Evolutionary conservation across 2,329 filamentous ascomycete genomes (phyloP).

Genomic region (Incumbomyces lentus): DNA sequence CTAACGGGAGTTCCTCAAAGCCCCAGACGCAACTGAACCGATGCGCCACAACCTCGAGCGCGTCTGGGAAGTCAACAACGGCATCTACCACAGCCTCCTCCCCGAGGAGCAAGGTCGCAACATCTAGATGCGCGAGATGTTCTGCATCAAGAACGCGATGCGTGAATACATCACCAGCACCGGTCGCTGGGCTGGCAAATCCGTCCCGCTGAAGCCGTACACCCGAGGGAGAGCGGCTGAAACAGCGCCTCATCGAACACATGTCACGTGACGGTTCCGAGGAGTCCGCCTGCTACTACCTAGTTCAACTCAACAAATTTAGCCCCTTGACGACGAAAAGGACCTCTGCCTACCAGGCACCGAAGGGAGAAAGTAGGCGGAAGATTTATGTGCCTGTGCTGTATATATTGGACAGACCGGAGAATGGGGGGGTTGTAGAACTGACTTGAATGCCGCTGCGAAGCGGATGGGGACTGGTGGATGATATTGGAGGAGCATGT

Average conservation of each 20-base stretch:
- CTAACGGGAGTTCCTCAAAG: conserved; percentile 39
- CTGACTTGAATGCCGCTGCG: conserved; percentile 5
- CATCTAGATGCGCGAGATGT: conserved; percentile 10
- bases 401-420: conserved; percentile 9
- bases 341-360: not conserved
- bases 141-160: conserved; percentile 6
- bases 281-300: conserved; percentile 6
- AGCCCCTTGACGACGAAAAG: too few species aligned
- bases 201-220: conserved; percentile 3
- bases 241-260: conserved; percentile 1
- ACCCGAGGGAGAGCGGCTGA: conserved; percentile 1
- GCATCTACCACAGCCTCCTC: not conserved
- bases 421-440: conserved; percentile 10
- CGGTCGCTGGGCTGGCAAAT: not conserved
- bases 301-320: conserved; percentile 1
- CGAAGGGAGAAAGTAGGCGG: not conserved
- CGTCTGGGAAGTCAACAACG: conserved; percentile 10
- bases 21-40: conserved; percentile 26
- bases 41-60: conserved; percentile 7
- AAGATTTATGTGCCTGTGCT: conserved; percentile 6
- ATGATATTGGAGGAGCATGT: conserved; percentile 7
- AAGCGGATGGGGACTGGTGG: conserved; percentile 4
- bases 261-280: conserved; percentile 6
- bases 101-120: conserved; percentile 8
- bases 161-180: conserved; percentile 4